These are phyloP conservation scores for Globisporangium paddicum DNA, from an alignment of 352 stramenopile species.

Conservation along the genomic window DNA sequence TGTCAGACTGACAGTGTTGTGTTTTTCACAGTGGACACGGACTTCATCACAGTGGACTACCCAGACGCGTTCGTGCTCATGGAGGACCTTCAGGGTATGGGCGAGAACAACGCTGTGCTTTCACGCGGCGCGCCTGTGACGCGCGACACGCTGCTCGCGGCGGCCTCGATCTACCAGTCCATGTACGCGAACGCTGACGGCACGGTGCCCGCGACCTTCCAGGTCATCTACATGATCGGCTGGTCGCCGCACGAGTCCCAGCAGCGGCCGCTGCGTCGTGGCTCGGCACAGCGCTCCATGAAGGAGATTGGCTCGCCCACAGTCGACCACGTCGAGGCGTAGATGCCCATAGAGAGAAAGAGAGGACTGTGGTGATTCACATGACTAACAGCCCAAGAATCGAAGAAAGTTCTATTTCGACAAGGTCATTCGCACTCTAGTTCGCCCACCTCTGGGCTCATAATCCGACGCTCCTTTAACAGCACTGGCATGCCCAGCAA, in stretches of 20 bases:
- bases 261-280: slow-evolving; percentile 86
- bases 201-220: slow-evolving; percentile 92
- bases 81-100: slow-evolving; percentile 95
- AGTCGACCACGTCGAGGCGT: slow-evolving; percentile 13
- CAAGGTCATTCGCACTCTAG: not conserved
- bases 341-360: not conserved
- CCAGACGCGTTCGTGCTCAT: slow-evolving; percentile 94
- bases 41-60: slow-evolving; percentile 94
- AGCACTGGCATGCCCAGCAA: not conserved
- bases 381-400: not conserved
- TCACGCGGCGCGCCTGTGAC: slow-evolving; percentile 57
- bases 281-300: slow-evolving; percentile 70
- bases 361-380: not conserved
- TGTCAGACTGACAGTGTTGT: not conserved
- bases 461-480: not conserved
- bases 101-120: slow-evolving; percentile 92
- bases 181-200: slow-evolving; percentile 88
- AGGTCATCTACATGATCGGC: slow-evolving; percentile 98
- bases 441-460: not conserved
- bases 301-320: slow-evolving; percentile 53
- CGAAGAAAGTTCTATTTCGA: not conserved
- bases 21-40: slow-evolving; percentile 88
- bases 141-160: slow-evolving; percentile 91
- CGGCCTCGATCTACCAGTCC: slow-evolving; percentile 93
- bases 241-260: slow-evolving; percentile 96